phyloP scores from a whole-genome alignment of 805 yeast genomes.

The Tetrapisispora taiwanensis region DNA sequence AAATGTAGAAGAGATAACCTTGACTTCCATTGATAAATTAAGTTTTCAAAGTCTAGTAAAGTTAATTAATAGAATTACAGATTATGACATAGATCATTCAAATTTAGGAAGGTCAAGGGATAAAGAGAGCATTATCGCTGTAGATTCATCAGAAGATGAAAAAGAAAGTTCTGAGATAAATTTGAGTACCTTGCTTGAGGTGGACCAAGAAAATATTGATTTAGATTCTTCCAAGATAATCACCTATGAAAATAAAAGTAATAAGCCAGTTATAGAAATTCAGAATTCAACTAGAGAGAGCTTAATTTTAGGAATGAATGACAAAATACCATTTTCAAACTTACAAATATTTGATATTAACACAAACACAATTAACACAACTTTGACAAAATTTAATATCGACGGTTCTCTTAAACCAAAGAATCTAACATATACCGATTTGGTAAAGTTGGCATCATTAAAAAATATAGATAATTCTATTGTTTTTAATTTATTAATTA shows the following conservation, averaged over 20 bases:
- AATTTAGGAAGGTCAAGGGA: conserved; percentile 8
- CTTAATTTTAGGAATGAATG: not conserved
- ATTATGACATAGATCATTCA: conserved; percentile 31
- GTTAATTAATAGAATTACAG: conserved; percentile 40
- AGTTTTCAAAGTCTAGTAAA: conserved; percentile 37
- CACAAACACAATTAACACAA: not conserved
- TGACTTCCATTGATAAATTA: conserved; percentile 22
- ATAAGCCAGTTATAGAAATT: no score
- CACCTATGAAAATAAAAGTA: not conserved
- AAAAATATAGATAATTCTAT: no score
- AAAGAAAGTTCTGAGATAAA: conserved; percentile 21
- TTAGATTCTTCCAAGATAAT: no score
- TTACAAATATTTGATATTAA: not conserved
- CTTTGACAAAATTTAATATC: not conserved
- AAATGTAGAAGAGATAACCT: conserved; percentile 39
- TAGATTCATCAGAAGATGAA: conserved; percentile 38
- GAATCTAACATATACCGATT: no score
- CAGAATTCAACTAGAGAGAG: not conserved
- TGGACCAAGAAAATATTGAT: not conserved
- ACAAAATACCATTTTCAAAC: not conserved
- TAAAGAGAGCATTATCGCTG: conserved; percentile 34
- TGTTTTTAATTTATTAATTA: not conserved
- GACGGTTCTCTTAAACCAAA: no score
- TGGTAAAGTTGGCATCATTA: not conserved
- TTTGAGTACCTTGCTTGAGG: no score